Conservation (phyloP, 352 stramenopile genomes). For the Globisporangium carolinianum region DNA sequence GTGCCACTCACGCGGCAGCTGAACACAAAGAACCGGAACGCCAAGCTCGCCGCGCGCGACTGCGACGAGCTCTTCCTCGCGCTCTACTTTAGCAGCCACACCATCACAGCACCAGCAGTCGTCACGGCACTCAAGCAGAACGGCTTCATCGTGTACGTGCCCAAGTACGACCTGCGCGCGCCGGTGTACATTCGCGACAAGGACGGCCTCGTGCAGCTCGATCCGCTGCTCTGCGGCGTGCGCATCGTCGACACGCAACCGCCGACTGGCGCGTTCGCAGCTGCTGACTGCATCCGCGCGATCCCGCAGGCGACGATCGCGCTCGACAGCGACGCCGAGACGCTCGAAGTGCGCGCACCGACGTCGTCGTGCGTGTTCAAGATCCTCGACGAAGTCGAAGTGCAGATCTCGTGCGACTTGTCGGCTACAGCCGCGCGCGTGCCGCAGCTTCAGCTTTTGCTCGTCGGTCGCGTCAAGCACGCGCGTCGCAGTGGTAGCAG, state of each 20-base stretch:
- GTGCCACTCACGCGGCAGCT: conserved; percentile 78
- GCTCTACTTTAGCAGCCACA: conserved; percentile 89
- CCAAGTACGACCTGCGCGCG: conserved; percentile 87
- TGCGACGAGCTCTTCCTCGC: conserved; percentile 91
- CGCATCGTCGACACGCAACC: conserved; percentile 54
- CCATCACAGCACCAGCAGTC: conserved; percentile 75
- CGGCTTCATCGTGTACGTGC: conserved; percentile 91
- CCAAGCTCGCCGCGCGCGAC: conserved; percentile 82
- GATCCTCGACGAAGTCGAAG: conserved; percentile 69
- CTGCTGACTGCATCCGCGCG: conserved; percentile 44
- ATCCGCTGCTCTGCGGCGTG: conserved; percentile 64
- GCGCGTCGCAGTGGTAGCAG: conserved; percentile 13
- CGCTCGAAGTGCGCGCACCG: conserved; percentile 25
- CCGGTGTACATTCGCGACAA: conserved; percentile 90
- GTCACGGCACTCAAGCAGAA: conserved; percentile 89
- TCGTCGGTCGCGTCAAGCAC: conserved; percentile 47
- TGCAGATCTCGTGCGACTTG: conserved; percentile 77
- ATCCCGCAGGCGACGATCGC: conserved; percentile 46
- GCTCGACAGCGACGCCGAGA: conserved; percentile 20
- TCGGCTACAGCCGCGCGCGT: conserved; percentile 59
- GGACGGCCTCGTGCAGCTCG: conserved; percentile 79
- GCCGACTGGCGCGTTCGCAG: conserved; percentile 55
- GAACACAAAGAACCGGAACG: conserved; percentile 88
- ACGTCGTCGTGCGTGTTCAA: conserved; percentile 32
- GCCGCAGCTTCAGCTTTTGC: conserved; percentile 62